phyloP scores from a whole-genome alignment of 73 alveolate genomes.

The Stentor roeselii region DNA sequence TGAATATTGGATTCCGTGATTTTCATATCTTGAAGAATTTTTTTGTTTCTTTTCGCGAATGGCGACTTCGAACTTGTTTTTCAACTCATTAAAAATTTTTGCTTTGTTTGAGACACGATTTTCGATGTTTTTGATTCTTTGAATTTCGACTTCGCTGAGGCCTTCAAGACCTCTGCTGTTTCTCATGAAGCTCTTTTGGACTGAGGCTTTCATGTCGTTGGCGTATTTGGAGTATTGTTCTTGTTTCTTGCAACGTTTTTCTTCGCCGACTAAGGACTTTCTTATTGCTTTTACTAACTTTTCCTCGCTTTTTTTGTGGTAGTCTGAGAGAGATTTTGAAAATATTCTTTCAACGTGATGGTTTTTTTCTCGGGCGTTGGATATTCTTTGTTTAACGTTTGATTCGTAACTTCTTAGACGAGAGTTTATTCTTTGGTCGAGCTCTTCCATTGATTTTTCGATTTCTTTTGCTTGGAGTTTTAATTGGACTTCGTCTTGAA shows the following conservation, averaged over 20 bases:
- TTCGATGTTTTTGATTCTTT: not conserved
- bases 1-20: not conserved
- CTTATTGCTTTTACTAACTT: too few relatives aligned
- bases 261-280: not conserved
- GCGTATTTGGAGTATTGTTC: not conserved
- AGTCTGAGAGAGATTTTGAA: not conserved
- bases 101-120: not conserved
- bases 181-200: not conserved
- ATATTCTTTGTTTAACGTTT: not conserved
- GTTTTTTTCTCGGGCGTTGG: not conserved
- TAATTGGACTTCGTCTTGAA: not conserved
- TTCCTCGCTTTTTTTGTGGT: not conserved
- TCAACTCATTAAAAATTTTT: too few relatives aligned
- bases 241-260: not conserved
- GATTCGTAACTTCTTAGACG: not conserved
- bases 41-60: not conserved
- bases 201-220: not conserved
- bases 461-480: not conserved
- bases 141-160: not conserved
- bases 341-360: not conserved
- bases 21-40: not conserved
- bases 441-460: not conserved
- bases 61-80: not conserved
- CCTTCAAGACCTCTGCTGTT: not conserved
- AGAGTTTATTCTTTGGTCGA: not conserved